Conservation (phyloP, 768 basidiomycete genomes). For the Mycena capillaripes region DNA sequence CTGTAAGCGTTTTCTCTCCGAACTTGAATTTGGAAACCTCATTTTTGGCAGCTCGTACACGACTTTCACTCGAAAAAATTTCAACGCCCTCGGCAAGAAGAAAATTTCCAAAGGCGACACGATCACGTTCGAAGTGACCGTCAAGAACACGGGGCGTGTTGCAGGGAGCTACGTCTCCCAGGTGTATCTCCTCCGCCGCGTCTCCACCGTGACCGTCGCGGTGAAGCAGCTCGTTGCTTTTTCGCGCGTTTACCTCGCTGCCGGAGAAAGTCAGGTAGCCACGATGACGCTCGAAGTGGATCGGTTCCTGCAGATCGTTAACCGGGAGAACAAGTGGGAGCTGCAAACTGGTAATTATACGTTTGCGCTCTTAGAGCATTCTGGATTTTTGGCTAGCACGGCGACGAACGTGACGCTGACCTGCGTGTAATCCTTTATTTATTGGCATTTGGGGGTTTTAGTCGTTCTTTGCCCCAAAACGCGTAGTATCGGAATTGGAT, state of each 20-base stretch:
- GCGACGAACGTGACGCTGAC: constrained; percentile 41
- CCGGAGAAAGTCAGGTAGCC: constrained; percentile 31
- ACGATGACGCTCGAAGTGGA: constrained; percentile 42
- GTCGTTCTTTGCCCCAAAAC: too few species aligned
- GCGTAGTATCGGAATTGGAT: too few species aligned
- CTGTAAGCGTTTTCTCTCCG: constrained; percentile 19
- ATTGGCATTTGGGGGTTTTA: too few species aligned
- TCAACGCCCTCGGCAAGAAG: constrained; percentile 34
- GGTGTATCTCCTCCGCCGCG: constrained; percentile 41
- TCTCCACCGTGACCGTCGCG: constrained; percentile 37
- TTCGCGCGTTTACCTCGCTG: constrained; percentile 37
- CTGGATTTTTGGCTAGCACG: constrained; percentile 36
- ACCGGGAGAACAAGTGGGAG: constrained; percentile 41
- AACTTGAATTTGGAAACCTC: neutral
- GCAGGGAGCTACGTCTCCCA: constrained; percentile 42
- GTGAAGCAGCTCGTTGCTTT: constrained; percentile 42
- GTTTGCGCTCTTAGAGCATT: constrained; percentile 41
- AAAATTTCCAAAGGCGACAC: constrained; percentile 39
- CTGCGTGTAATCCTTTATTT: constrained; percentile 31
- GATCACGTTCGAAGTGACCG: constrained; percentile 38
- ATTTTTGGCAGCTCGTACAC: constrained; percentile 37
- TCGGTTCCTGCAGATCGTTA: constrained; percentile 39
- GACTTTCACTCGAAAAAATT: constrained; percentile 33
- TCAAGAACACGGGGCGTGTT: constrained; percentile 39
- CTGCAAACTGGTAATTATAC: constrained; percentile 42